A percentile compares a stretch with the other conserved stretches of the same genome.
Evolutionary conservation across 257 asterid genomes (phyloP).

Genomic region (Salvia miltiorrhiza): DNA sequence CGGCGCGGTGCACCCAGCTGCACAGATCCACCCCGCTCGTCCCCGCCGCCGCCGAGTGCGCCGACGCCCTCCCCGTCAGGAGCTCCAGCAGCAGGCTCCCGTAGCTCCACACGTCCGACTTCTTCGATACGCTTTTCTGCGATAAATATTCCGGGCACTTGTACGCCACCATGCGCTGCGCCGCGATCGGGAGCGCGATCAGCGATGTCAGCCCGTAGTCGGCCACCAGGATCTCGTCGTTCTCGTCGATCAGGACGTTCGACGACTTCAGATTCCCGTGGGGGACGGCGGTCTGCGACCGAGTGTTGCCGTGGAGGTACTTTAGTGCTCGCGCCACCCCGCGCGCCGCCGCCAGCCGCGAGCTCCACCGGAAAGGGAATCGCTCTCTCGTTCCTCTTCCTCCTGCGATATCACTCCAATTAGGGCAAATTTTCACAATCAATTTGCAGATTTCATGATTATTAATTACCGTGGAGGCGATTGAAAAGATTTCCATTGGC

Average conservation of each 20-base stretch:
- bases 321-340: conserved; percentile 57
- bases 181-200: conserved; percentile 50
- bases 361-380: conserved; percentile 65
- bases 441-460: neutral
- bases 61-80: conserved; percentile 54
- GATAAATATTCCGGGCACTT: conserved; percentile 60
- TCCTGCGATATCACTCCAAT: conserved; percentile 28
- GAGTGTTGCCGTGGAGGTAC: conserved; percentile 47
- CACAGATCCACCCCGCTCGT: conserved; percentile 55
- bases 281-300: conserved; percentile 44
- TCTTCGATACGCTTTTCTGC: conserved; percentile 43
- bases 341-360: conserved; percentile 63
- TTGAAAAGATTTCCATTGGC: conserved; percentile 51
- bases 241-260: conserved; percentile 61
- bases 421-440: neutral
- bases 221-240: conserved; percentile 45
- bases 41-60: conserved; percentile 53
- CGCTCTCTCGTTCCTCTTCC: conserved; percentile 59
- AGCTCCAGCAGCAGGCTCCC: conserved; percentile 75
- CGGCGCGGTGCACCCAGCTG: conserved; percentile 82
- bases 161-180: conserved; percentile 61
- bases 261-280: conserved; percentile 74
- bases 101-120: conserved; percentile 78
- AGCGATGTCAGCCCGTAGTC: conserved; percentile 70
- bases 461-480: conserved; percentile 66